phyloP scores from a whole-genome alignment of 495 filamentous ascomycete genomes.

The Penicillium paxilli region DNA sequence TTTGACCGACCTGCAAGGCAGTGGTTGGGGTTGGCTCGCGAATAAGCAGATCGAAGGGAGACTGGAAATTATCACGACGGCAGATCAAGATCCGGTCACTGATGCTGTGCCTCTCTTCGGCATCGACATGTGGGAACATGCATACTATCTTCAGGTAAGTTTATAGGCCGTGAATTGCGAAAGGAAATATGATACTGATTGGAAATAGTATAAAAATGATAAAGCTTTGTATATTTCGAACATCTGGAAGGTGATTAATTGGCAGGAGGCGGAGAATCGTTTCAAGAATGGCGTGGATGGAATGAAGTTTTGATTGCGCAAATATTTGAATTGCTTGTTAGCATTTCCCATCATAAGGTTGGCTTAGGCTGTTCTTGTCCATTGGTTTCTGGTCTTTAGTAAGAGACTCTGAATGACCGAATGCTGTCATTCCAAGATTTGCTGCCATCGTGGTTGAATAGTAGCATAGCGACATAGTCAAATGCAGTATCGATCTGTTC shows the following conservation, averaged over 20 bases:
- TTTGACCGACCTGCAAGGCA: conserved; percentile 85
- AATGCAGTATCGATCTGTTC: too few species aligned
- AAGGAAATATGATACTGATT: background rate
- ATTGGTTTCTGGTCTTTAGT: too few species aligned
- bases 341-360: too few species aligned
- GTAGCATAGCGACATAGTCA: too few species aligned
- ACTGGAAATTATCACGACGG: conserved; percentile 70
- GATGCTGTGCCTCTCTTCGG: conserved; percentile 77
- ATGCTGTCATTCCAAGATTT: too few species aligned
- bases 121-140: conserved; percentile 97
- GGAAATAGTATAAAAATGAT: conserved; percentile 82
- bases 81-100: conserved; percentile 88
- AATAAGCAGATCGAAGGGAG: conserved; percentile 63
- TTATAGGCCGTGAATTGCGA: background rate
- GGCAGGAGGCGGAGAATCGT: conserved; percentile 84
- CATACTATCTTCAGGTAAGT: conserved; percentile 60
- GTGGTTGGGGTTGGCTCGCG: conserved; percentile 94
- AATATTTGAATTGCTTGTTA: background rate
- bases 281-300: conserved; percentile 46
- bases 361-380: too few species aligned
- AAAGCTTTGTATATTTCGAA: conserved; percentile 93
- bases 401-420: too few species aligned
- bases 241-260: conserved; percentile 96
- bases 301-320: conserved; percentile 22
- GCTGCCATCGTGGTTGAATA: too few species aligned